Conservation (phyloP, 2,329 filamentous ascomycete genomes). For the Claviceps pazoutovae region DNA sequence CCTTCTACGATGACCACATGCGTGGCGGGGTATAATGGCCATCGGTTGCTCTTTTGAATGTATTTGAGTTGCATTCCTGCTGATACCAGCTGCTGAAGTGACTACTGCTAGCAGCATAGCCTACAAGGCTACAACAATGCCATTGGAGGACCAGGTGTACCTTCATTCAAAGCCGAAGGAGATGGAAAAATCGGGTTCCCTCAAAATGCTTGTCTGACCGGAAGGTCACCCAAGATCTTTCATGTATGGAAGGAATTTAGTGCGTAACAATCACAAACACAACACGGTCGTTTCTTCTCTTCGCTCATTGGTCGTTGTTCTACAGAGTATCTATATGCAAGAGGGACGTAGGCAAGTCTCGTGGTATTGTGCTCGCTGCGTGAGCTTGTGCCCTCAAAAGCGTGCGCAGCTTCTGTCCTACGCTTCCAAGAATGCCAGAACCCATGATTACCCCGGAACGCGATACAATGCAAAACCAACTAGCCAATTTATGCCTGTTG, state of each 20-base stretch:
- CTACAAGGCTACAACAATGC: slow-evolving; percentile 9
- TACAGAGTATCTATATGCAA: too few species aligned
- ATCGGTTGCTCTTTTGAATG: slow-evolving; percentile 9
- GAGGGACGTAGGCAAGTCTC: too few species aligned
- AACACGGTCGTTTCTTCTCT: too few species aligned
- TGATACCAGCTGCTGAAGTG: neutral
- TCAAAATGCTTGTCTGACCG: slow-evolving; percentile 10
- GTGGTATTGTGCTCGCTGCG: too few species aligned
- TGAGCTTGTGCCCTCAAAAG: too few species aligned
- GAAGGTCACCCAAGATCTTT: too few species aligned
- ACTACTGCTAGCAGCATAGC: slow-evolving; percentile 7
- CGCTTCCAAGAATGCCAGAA: slow-evolving; percentile 9
- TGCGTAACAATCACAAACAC: too few species aligned
- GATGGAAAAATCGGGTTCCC: slow-evolving; percentile 11
- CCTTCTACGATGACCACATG: too few species aligned
- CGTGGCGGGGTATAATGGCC: slow-evolving; percentile 5
- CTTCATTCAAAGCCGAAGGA: slow-evolving; percentile 11
- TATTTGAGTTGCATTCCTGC: slow-evolving; percentile 9
- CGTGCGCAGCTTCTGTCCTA: too few species aligned
- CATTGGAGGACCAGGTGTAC: neutral
- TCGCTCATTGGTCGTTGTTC: too few species aligned
- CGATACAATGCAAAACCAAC: slow-evolving; percentile 20
- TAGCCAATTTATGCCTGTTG: slow-evolving; percentile 42
- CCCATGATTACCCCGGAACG: slow-evolving; percentile 29
- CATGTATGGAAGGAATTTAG: too few species aligned